phyloP scores from a whole-genome alignment of 2,329 filamentous ascomycete species.

The Sporothrix phasma region DNA sequence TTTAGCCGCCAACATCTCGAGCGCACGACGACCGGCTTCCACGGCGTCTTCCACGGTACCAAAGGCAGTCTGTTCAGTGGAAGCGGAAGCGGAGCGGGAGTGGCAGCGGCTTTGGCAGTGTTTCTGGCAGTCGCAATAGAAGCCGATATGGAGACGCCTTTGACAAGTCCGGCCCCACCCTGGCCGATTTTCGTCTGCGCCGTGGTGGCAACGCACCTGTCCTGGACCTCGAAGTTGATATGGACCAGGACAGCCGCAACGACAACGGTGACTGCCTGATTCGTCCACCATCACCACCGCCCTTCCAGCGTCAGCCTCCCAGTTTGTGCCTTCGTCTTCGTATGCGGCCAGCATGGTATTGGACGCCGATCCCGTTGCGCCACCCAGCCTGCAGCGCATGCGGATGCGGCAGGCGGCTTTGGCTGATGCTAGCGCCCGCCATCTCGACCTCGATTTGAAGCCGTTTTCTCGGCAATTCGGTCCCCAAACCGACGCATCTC shows the following conservation, averaged over 20 bases:
- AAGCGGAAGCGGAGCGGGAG: neutral
- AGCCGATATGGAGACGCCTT: neutral
- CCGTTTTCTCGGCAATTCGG: neutral
- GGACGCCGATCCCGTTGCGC: neutral
- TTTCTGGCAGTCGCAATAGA: neutral
- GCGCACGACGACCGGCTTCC: neutral
- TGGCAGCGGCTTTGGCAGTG: neutral
- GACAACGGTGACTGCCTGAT: constrained; percentile 4
- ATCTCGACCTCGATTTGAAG: neutral
- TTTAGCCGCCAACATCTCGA: constrained; percentile 13
- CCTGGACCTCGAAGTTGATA: constrained; percentile 6
- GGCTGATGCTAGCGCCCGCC: neutral
- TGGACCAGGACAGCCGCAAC: neutral
- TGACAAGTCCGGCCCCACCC: neutral
- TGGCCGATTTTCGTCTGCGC: constrained; percentile 7
- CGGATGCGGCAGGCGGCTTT: neutral
- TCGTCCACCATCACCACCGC: neutral
- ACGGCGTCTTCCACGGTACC: neutral
- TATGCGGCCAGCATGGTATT: neutral
- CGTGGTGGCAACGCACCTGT: constrained; percentile 3
- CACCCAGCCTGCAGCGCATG: neutral
- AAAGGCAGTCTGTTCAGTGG: neutral
- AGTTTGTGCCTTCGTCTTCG: neutral
- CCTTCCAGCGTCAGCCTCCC: neutral
- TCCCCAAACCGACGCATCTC: neutral